Percentiles rank a stretch among this genome's conserved stretches.
phyloP scores from a whole-genome alignment of 305 asterid genomes.

The Withania somnifera region DNA sequence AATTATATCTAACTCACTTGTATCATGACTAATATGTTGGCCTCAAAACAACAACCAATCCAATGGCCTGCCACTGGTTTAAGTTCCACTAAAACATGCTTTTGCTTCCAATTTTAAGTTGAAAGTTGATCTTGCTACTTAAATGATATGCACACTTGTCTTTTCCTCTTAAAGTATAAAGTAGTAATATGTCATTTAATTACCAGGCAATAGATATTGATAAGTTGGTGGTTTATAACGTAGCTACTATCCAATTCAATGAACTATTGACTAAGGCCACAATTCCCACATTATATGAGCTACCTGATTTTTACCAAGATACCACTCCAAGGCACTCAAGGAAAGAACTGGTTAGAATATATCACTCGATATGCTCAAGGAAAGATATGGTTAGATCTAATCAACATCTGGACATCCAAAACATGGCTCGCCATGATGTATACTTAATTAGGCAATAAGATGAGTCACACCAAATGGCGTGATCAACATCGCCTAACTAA shows the following conservation, averaged over 20 bases:
- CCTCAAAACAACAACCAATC: background rate
- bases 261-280: background rate
- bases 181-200: background rate
- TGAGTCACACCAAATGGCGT: background rate
- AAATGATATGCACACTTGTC: background rate
- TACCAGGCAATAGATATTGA: background rate
- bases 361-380: background rate
- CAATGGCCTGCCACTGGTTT: background rate
- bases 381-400: background rate
- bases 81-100: background rate
- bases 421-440: background rate
- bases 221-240: background rate
- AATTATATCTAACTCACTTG: background rate
- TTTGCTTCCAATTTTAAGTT: background rate
- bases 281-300: background rate
- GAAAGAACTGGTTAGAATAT: background rate
- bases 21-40: background rate
- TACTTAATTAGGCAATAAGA: background rate
- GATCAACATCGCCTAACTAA: slow-evolving; percentile 7
- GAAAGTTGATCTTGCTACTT: background rate
- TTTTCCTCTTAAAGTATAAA: background rate
- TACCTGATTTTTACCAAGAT: background rate
- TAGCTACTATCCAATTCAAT: background rate
- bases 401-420: background rate
- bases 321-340: background rate